Evolutionary conservation across 768 basidiomycete species (phyloP).

Genomic region (Collybiopsis confluens): DNA sequence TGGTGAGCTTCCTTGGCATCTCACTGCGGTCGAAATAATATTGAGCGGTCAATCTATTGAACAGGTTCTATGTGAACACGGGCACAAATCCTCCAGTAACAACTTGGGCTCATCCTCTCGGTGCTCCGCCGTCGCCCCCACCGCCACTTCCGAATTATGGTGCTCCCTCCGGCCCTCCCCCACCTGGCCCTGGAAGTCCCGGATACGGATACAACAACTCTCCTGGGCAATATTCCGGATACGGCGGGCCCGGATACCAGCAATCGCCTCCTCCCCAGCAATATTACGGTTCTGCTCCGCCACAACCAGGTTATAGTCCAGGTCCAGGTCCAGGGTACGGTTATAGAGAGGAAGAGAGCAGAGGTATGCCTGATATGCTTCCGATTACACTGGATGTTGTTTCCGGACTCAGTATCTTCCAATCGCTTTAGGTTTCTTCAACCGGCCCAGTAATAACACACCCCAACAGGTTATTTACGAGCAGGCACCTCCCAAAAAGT

Average conservation of each 20-base stretch:
- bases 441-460: conserved; percentile 21
- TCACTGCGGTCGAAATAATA: background rate
- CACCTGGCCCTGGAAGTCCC: conserved; percentile 9
- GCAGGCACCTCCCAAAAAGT: conserved; percentile 36
- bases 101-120: conserved; percentile 70
- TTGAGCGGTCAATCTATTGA: background rate
- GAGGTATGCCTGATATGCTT: conserved; percentile 21
- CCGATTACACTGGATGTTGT: background rate
- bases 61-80: conserved; percentile 79
- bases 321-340: conserved; percentile 17
- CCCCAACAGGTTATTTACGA: conserved; percentile 34
- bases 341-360: conserved; percentile 14
- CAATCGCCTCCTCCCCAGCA: conserved; percentile 20
- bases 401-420: background rate
- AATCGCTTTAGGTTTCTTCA: conserved; percentile 25
- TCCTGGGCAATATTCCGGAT: conserved; percentile 23
- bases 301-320: conserved; percentile 16
- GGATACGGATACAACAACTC: conserved; percentile 24
- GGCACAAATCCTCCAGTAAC: conserved; percentile 55
- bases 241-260: conserved; percentile 20
- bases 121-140: conserved; percentile 31
- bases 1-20: conserved; percentile 42
- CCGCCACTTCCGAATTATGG: conserved; percentile 36
- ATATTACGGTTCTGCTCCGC: conserved; percentile 19
- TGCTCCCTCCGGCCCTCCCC: conserved; percentile 24